A percentile compares a stretch with the other conserved stretches of the same genome.
phyloP scores from a whole-genome alignment of 2,329 filamentous ascomycete species.

The Reticulascus tulasneorum region DNA sequence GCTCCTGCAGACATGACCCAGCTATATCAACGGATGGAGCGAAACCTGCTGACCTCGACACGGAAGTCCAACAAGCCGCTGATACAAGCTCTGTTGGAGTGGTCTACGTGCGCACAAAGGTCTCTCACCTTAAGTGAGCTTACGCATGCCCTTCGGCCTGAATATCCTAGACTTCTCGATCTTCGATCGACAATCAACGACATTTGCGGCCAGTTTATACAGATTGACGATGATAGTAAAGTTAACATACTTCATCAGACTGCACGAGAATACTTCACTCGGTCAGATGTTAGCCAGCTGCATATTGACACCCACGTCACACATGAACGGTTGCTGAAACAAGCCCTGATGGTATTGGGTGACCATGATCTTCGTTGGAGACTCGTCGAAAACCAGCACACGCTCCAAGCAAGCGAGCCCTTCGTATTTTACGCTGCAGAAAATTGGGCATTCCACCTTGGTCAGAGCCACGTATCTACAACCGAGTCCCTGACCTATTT shows the following conservation, averaged over 20 bases:
- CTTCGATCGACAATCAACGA: constrained; percentile 20
- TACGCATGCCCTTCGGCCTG: constrained; percentile 16
- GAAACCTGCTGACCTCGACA: constrained; percentile 15
- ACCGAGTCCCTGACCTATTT: too few species aligned
- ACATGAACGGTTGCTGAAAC: too few species aligned
- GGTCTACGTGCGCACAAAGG: constrained; percentile 19
- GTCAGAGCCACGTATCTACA: too few species aligned
- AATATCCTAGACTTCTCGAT: constrained; percentile 18
- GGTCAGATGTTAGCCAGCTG: constrained; percentile 5
- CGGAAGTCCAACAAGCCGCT: too few species aligned
- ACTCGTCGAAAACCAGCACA: too few species aligned
- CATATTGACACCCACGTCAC: constrained; percentile 15
- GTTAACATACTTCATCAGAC: constrained; percentile 30
- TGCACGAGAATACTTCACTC: constrained; percentile 27
- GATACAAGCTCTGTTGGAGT: too few species aligned
- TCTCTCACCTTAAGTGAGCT: constrained; percentile 19
- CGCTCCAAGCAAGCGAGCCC: too few species aligned
- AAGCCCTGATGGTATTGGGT: too few species aligned
- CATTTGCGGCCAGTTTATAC: constrained; percentile 26
- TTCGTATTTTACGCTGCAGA: too few species aligned
- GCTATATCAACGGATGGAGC: constrained; percentile 27
- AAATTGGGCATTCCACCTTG: too few species aligned
- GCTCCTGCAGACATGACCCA: constrained; percentile 26
- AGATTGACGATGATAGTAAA: constrained; percentile 22
- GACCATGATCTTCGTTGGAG: too few species aligned